Base-by-base conservation (phyloP, 805 yeast genomes). In the Candida xiaguanensis region DNA sequence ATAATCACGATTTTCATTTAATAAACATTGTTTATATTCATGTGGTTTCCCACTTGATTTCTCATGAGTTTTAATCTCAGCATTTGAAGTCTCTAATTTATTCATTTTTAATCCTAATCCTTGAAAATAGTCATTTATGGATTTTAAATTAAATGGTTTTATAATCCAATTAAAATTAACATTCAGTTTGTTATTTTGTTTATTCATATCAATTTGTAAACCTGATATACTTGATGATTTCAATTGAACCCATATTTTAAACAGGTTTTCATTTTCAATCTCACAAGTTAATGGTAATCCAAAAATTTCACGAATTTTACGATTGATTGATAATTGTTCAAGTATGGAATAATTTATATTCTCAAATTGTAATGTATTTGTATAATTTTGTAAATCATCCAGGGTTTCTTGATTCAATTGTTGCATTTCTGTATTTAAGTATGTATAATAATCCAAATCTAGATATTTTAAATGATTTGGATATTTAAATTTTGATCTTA, bases 211-310 rank as follows among this genome's bases (percentile, higher is more conserved):
- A 9, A 63, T 35, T 28, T 46, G 44, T 12, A 59, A 34, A 0
- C 71, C 71, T 5, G 63, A 59, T 1, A 65, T 39, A 3, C 61
- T 52, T 5, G 65, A 58, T 33, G 47, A 43, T 18, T 48, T 50
- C 13, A 55, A 47, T 40, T 64, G 63, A 8, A 63, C 38, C 69
- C 70, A 63, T 2, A 63, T 52, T 6, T 49, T 40, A 30, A 61
- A 53, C 8, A 43, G 32, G 1, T 39, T 29, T 4, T 45, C 29
- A 11, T 31, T 11, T 12, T 25, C 41, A 8, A 59, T 40, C 11
- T 28, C 33, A 25, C 30, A 11, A 11, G 42, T 37, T 8, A 65
- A 44, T 4, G 69, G 70, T 7, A 65, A 40, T 12, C 63, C 59
- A 46, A 56, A 53, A 3, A 52, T 42, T 43, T 58, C 47, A 39